A percentile compares a stretch with the other conserved stretches of the same genome.
Evolutionary conservation across 768 basidiomycete species (phyloP).

Genomic region (Lentinula sp.): DNA sequence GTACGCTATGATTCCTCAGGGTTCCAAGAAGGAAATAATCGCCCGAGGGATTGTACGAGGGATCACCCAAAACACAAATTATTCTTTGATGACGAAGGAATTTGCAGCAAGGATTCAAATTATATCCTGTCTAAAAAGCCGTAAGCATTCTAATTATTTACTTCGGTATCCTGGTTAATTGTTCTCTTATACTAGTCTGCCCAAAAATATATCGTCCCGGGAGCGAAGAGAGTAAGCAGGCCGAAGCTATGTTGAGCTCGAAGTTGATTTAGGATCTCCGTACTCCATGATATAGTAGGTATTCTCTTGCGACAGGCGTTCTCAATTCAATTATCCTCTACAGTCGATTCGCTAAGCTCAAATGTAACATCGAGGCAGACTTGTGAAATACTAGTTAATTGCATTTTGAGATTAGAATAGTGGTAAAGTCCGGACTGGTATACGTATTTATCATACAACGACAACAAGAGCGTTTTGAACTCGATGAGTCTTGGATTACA

Average conservation of each 20-base stretch:
- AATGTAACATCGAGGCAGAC: neutral
- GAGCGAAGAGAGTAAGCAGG: constrained; percentile 6
- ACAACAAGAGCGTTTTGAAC: neutral
- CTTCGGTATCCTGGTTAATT: neutral
- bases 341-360: too few relatives aligned
- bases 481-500: neutral
- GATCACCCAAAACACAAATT: constrained; percentile 43
- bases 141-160: constrained; percentile 23
- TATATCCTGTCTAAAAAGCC: constrained; percentile 44
- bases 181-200: neutral
- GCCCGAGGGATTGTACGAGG: constrained; percentile 47
- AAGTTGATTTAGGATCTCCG: constrained; percentile 1
- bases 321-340: too few relatives aligned
- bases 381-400: neutral
- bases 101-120: constrained; percentile 51
- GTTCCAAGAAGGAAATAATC: constrained; percentile 30
- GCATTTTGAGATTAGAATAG: neutral
- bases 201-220: constrained; percentile 6
- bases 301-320: too few relatives aligned
- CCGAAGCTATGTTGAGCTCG: constrained; percentile 7
- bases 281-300: neutral
- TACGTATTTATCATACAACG: neutral
- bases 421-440: neutral
- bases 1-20: constrained; percentile 23
- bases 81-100: constrained; percentile 45